Base-by-base conservation (phyloP, 2,329 filamentous ascomycete genomes). In the Paecilomyces sp. region DNA sequence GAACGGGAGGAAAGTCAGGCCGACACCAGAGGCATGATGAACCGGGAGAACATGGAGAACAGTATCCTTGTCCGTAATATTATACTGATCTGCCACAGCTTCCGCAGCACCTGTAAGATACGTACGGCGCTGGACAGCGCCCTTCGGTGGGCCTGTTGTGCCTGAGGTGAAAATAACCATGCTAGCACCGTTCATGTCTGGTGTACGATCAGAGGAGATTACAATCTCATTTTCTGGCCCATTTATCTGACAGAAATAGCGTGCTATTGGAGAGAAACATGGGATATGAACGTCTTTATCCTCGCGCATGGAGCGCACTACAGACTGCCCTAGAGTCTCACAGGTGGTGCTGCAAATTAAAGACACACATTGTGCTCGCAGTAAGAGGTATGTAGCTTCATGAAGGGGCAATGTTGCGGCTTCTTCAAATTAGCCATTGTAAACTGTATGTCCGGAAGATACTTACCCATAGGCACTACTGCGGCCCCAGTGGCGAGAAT, bases 1-100 rank as follows among this genome's bases (percentile, higher is more conserved):
- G 70, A 50, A 77, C 61, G 36, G 76, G 72, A 57, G 77, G 64
- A 41, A 76, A 34, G 62, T 76, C 64, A 59, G 63, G 63, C 66
- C 66, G 15, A 69, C 65, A 1, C 67, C 67, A 11, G 67, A 68
- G 7, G 65, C 65, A 73, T 72, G 52, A 72, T 70, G 47, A 66
- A 72, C 65, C 68, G 75, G 61, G 62, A 67, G 56, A 67, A 69
- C 30, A 58, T 65, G 67, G 70, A 77, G 61, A 68, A 72, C 62
- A 67, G 73, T 33, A 68, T 72, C 25, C 67, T 58, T 61, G 15
- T 58, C 67, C 60, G n/a, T 68, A 54, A 58, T 63, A 4, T 65
- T 67, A 24, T 74, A 67, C 6, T 67, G 63, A 12, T 72, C 68
- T 6, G 68, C 68, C 15, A 69, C 67, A 33, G 66, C 62, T 15